These are phyloP conservation scores for Pisolithus thermaeus DNA, from an alignment of 1,284 basidiomycete genomes.

Conservation along the genomic window DNA sequence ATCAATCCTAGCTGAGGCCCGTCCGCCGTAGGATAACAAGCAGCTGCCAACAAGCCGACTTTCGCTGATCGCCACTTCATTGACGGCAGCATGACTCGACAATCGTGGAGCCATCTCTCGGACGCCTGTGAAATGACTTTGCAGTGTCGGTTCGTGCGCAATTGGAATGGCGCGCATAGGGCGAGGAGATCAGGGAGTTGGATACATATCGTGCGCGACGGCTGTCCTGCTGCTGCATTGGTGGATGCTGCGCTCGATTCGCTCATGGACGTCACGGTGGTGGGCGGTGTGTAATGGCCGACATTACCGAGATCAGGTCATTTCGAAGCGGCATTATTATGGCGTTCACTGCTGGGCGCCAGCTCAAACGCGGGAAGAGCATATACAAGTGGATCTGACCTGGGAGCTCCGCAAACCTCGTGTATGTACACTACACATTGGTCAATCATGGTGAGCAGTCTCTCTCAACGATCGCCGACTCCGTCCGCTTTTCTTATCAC, in stretches of 20 bases:
- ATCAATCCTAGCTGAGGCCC: slow-evolving; percentile 46
- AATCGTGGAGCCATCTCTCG: slow-evolving; percentile 38
- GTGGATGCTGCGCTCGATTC: background rate
- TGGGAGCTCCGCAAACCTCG: too few species aligned
- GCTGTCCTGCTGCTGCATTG: background rate
- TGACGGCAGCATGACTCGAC: slow-evolving; percentile 16
- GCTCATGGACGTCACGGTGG: too few species aligned
- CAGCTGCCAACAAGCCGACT: slow-evolving; percentile 46
- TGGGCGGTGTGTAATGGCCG: too few species aligned
- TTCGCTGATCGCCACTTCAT: slow-evolving; percentile 34
- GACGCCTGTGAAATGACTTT: slow-evolving; percentile 38
- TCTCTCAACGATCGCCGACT: too few species aligned
- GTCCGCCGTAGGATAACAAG: slow-evolving; percentile 56
- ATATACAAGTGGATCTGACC: too few species aligned
- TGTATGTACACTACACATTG: too few species aligned
- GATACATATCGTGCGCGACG: slow-evolving; percentile 33
- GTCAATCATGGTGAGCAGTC: too few species aligned
- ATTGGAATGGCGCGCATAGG: slow-evolving; percentile 39
- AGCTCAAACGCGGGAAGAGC: too few species aligned
- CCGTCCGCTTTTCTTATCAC: too few species aligned
- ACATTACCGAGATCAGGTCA: too few species aligned
- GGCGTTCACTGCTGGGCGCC: too few species aligned
- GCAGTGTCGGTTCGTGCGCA: slow-evolving; percentile 51
- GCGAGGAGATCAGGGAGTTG: slow-evolving; percentile 54
- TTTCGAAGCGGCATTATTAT: too few species aligned